These are phyloP conservation scores for Collybia sordida DNA, from an alignment of 768 basidiomycete species.

Conservation along the genomic window DNA sequence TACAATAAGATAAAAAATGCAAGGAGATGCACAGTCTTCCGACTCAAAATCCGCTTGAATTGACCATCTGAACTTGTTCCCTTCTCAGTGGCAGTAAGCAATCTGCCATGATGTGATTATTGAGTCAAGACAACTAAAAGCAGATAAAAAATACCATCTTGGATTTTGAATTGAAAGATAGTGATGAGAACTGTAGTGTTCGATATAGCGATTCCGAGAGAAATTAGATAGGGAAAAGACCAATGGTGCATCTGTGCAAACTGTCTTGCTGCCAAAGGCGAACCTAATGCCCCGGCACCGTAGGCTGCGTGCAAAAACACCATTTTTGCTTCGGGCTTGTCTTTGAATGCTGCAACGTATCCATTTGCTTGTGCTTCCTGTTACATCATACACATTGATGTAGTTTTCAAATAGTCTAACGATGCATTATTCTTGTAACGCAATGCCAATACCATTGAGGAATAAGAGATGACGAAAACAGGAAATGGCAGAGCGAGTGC, in stretches of 20 bases:
- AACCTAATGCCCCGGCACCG: slow-evolving; percentile 62
- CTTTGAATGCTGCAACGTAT: slow-evolving; percentile 58
- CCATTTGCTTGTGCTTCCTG: slow-evolving; percentile 75
- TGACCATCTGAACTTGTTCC: slow-evolving; percentile 28
- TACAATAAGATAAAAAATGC: slow-evolving; percentile 66
- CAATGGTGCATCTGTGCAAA: slow-evolving; percentile 65
- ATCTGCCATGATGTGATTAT: slow-evolving; percentile 28
- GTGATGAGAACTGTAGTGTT: slow-evolving; percentile 51
- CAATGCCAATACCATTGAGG: slow-evolving; percentile 28
- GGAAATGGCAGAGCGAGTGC: slow-evolving; percentile 54
- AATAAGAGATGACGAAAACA: slow-evolving; percentile 38
- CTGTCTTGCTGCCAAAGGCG: slow-evolving; percentile 80
- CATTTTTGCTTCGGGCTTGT: slow-evolving; percentile 64
- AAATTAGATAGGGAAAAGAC: slow-evolving; percentile 77
- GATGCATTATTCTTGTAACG: slow-evolving; percentile 27
- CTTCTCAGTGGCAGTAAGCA: slow-evolving; percentile 38
- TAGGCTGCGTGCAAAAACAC: slow-evolving; percentile 66
- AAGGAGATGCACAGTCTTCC: slow-evolving; percentile 56
- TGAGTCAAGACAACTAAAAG: neutral
- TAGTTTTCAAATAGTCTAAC: neutral
- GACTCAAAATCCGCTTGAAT: slow-evolving; percentile 49
- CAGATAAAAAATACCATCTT: slow-evolving; percentile 52
- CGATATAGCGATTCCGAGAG: slow-evolving; percentile 58
- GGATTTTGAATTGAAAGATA: slow-evolving; percentile 65
- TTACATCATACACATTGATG: neutral